Evolutionary conservation across 495 filamentous ascomycete genomes (phyloP).

Genomic region (Xylaria castorea): DNA sequence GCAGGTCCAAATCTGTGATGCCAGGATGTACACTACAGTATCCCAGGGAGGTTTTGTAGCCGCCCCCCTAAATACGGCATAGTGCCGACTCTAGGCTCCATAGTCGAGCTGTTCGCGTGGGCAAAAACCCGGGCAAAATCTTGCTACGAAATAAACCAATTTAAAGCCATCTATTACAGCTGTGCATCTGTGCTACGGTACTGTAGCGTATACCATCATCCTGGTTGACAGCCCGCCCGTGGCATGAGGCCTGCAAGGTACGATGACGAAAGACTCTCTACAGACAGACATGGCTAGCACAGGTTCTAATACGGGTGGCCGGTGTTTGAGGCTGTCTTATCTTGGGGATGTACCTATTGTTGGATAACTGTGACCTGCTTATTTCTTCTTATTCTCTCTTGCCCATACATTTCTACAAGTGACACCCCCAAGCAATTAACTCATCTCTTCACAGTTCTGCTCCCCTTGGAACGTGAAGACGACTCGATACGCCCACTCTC

Average conservation of each 20-base stretch:
- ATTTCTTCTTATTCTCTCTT: neutral
- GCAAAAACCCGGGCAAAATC: conserved; percentile 30
- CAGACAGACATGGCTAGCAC: neutral
- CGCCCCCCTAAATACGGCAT: conserved; percentile 31
- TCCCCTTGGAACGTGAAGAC: conserved; percentile 3
- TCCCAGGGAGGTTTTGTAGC: neutral
- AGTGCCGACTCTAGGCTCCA: conserved; percentile 22
- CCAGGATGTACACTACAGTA: neutral
- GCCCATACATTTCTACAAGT: conserved; percentile 8
- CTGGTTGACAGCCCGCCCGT: neutral
- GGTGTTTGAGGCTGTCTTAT: conserved; percentile 27
- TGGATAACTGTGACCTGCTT: neutral
- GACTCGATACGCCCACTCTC: neutral
- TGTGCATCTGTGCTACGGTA: conserved; percentile 8
- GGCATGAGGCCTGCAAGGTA: conserved; percentile 11
- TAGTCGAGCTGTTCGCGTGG: conserved; percentile 31
- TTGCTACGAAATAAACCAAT: conserved; percentile 41
- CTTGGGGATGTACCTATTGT: conserved; percentile 15
- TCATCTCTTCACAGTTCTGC: neutral
- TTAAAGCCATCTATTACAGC: conserved; percentile 38
- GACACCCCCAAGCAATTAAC: neutral
- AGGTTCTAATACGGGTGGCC: neutral
- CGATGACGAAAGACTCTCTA: conserved; percentile 20
- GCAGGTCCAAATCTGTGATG: conserved; percentile 13
- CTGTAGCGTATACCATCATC: conserved; percentile 13